These are phyloP conservation scores for Exophiala phaeomuriformis DNA, from an alignment of 2,329 filamentous ascomycete species.

Conservation along the genomic window DNA sequence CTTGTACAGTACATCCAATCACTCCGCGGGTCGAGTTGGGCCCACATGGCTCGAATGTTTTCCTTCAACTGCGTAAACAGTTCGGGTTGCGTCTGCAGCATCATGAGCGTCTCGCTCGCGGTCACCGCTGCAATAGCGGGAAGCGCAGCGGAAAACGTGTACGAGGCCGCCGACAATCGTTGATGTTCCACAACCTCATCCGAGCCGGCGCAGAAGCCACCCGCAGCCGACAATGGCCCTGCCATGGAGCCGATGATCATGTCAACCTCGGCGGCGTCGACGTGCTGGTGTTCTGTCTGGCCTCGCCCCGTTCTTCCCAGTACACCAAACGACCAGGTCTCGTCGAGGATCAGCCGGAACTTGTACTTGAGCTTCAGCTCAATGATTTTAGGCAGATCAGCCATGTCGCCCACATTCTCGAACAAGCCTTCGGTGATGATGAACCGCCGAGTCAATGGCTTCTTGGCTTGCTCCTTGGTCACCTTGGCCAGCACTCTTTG, in stretches of 20 bases:
- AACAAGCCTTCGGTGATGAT: constrained; percentile 94
- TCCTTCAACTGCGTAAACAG: constrained; percentile 72
- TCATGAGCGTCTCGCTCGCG: constrained; percentile 77
- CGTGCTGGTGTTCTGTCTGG: constrained; percentile 91
- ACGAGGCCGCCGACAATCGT: constrained; percentile 82
- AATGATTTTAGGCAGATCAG: constrained; percentile 77
- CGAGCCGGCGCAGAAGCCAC: constrained; percentile 89
- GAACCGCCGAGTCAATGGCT: constrained; percentile 84
- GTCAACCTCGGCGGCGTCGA: constrained; percentile 85
- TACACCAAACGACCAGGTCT: constrained; percentile 95
- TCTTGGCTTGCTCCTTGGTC: constrained; percentile 77
- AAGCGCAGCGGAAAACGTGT: constrained; percentile 91
- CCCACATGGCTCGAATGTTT: constrained; percentile 76
- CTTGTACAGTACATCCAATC: constrained; percentile 87
- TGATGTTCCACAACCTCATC: constrained; percentile 93
- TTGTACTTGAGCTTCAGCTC: constrained; percentile 95
- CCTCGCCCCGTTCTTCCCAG: constrained; percentile 85
- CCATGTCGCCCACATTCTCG: constrained; percentile 79
- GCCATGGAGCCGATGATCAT: constrained; percentile 94
- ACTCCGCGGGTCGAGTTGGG: constrained; percentile 82
- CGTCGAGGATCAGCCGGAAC: constrained; percentile 93
- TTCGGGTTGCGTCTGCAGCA: constrained; percentile 82
- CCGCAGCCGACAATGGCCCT: constrained; percentile 81
- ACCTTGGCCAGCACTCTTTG: constrained; percentile 79
- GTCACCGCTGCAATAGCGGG: constrained; percentile 94